phyloP scores from a whole-genome alignment of 495 filamentous ascomycete species.

The Glarea lozoyensis region DNA sequence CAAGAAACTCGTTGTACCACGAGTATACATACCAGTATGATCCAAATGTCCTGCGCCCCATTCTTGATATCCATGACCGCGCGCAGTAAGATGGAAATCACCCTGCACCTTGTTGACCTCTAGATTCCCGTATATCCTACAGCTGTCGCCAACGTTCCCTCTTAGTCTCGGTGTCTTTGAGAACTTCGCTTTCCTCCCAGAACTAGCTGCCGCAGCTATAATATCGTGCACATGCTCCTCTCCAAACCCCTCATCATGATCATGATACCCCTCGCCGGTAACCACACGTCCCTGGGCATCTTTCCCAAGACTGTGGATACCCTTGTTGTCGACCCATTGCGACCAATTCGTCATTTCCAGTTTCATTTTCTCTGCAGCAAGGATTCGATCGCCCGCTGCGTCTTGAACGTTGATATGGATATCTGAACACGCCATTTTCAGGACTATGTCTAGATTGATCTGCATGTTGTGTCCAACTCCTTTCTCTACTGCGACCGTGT shows the following conservation, averaged over 20 bases:
- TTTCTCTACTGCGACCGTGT: slow-evolving; percentile 92
- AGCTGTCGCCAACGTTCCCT: slow-evolving; percentile 48
- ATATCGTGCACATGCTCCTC: slow-evolving; percentile 71
- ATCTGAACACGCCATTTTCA: slow-evolving; percentile 82
- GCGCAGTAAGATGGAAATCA: slow-evolving; percentile 95
- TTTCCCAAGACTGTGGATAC: slow-evolving; percentile 55
- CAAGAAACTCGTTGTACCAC: no score
- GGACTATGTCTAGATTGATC: slow-evolving; percentile 90
- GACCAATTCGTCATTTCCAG: slow-evolving; percentile 72
- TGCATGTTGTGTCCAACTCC: slow-evolving; percentile 78
- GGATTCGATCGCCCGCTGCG: slow-evolving; percentile 81
- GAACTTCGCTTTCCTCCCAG: slow-evolving; percentile 40
- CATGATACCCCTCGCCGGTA: slow-evolving; percentile 43
- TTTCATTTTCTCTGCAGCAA: slow-evolving; percentile 66
- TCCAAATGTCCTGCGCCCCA: slow-evolving; percentile 58
- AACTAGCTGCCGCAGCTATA: slow-evolving; percentile 46
- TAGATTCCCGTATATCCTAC: slow-evolving; percentile 81
- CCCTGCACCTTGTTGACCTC: slow-evolving; percentile 95
- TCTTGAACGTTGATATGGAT: slow-evolving; percentile 97
- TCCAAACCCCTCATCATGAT: slow-evolving; percentile 48
- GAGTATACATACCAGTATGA: slow-evolving; percentile 52
- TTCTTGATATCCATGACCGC: slow-evolving; percentile 88
- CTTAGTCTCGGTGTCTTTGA: slow-evolving; percentile 65
- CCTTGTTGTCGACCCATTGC: slow-evolving; percentile 68
- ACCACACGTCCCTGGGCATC: slow-evolving; percentile 35